A percentile compares a stretch with the other conserved stretches of the same genome.
phyloP scores from a whole-genome alignment of 1,284 basidiomycete genomes.

The Moesziomyces sp. region DNA sequence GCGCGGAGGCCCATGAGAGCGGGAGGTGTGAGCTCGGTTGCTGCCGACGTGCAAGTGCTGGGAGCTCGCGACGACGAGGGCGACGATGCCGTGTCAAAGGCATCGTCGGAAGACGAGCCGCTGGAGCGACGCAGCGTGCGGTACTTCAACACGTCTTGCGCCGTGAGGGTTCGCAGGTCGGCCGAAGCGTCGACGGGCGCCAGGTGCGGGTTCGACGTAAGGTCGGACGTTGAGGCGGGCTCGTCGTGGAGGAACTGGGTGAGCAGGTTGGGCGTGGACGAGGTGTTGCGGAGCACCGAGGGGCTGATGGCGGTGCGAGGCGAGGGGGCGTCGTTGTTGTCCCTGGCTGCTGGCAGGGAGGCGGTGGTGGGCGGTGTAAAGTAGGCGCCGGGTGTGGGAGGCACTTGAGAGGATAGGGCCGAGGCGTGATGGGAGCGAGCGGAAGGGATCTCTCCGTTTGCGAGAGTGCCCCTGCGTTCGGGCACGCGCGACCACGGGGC shows the following conservation, averaged over 20 bases:
- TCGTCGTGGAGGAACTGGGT: conserved; percentile 28
- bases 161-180: conserved; percentile 28
- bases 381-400: conserved; percentile 30
- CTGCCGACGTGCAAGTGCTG: conserved; percentile 45
- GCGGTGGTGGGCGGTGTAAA: conserved; percentile 43
- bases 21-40: conserved; percentile 46
- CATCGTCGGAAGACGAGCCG: conserved; percentile 42
- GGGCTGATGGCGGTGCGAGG: conserved; percentile 31
- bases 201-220: not conserved
- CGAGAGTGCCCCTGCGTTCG: not conserved
- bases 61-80: conserved; percentile 38
- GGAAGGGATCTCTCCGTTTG: not conserved
- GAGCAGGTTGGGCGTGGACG: conserved; percentile 59
- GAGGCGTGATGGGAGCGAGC: conserved; percentile 5
- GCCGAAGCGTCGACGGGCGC: conserved; percentile 3
- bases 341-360: conserved; percentile 5
- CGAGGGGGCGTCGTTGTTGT: conserved; percentile 14
- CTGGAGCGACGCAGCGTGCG: conserved; percentile 37
- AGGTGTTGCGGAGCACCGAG: conserved; percentile 50
- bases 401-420: conserved; percentile 1
- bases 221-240: conserved; percentile 5
- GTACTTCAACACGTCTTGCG: conserved; percentile 37
- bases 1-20: conserved; percentile 16
- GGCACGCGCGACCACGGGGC: not conserved
- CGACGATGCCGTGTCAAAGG: conserved; percentile 41